These are phyloP conservation scores for Polygonum maritimum DNA, from an alignment of 148 eudicot species.

Conservation along the genomic window DNA sequence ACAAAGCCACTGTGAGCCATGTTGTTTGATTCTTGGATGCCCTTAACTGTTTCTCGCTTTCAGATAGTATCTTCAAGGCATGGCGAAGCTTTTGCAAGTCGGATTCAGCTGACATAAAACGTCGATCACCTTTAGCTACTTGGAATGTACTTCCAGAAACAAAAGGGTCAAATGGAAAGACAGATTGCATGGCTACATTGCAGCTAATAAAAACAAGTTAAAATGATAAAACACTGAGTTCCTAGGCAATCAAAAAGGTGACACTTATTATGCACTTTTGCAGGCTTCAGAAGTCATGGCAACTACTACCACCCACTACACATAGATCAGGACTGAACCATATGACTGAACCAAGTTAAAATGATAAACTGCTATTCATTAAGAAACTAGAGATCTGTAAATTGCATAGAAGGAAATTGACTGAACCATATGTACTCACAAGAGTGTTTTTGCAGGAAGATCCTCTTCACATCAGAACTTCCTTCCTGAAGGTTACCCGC, in stretches of 20 bases:
- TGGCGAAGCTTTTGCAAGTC: conserved; percentile 74
- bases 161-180: not conserved
- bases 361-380: not conserved
- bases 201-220: not conserved
- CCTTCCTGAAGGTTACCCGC: conserved; percentile 66
- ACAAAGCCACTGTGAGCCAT: conserved; percentile 87
- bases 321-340: not conserved
- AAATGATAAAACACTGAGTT: not conserved
- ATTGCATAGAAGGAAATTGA: not conserved
- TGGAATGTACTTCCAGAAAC: not conserved
- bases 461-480: conserved; percentile 50
- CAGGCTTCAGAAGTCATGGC: not conserved
- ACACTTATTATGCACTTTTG: not conserved
- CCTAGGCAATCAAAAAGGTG: not conserved
- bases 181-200: not conserved
- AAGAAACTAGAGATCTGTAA: not conserved
- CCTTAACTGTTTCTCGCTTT: conserved; percentile 83
- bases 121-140: not conserved
- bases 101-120: conserved; percentile 49
- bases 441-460: conserved; percentile 45
- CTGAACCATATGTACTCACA: conserved; percentile 38
- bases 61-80: conserved; percentile 74
- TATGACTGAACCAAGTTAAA: too few relatives aligned
- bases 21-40: conserved; percentile 77
- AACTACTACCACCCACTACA: not conserved